Evolutionary conservation across 179 eudicot genomes (phyloP).

Genomic region (Beta macrorhiza): DNA sequence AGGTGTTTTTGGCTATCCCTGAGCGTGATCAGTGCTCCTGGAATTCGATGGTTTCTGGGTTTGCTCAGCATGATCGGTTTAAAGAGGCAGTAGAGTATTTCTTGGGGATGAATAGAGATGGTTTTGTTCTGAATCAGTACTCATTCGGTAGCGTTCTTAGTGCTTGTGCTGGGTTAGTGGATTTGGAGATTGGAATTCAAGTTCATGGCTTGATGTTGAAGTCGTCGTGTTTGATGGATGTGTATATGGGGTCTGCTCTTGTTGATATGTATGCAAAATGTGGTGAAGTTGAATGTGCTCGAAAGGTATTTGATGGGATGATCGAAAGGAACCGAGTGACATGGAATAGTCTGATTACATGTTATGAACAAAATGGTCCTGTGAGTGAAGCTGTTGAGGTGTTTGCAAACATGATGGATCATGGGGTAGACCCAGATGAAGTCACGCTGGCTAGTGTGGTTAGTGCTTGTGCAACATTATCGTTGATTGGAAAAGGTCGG

Average conservation of each 20-base stretch:
- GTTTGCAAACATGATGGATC: slow-evolving; percentile 53
- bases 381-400: slow-evolving; percentile 50
- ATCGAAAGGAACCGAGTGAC: slow-evolving; percentile 52
- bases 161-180: slow-evolving; percentile 71
- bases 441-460: slow-evolving; percentile 76
- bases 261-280: slow-evolving; percentile 76
- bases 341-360: slow-evolving; percentile 78
- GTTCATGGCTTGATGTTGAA: slow-evolving; percentile 62
- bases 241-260: slow-evolving; percentile 80
- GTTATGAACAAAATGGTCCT: slow-evolving; percentile 83
- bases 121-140: slow-evolving; percentile 55
- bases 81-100: slow-evolving; percentile 57
- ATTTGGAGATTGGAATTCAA: slow-evolving; percentile 53
- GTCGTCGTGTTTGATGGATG: slow-evolving; percentile 41
- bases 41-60: slow-evolving; percentile 74
- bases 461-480: slow-evolving; percentile 76
- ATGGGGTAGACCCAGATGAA: slow-evolving; percentile 57
- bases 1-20: slow-evolving; percentile 44
- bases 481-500: slow-evolving; percentile 51
- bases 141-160: slow-evolving; percentile 73
- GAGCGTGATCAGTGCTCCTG: slow-evolving; percentile 79
- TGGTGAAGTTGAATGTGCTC: slow-evolving; percentile 58
- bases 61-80: slow-evolving; percentile 60
- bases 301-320: slow-evolving; percentile 65
- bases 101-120: slow-evolving; percentile 55